These are phyloP conservation scores for Apiospora saccharicola DNA, from an alignment of 2,329 filamentous ascomycete species.

Conservation along the genomic window DNA sequence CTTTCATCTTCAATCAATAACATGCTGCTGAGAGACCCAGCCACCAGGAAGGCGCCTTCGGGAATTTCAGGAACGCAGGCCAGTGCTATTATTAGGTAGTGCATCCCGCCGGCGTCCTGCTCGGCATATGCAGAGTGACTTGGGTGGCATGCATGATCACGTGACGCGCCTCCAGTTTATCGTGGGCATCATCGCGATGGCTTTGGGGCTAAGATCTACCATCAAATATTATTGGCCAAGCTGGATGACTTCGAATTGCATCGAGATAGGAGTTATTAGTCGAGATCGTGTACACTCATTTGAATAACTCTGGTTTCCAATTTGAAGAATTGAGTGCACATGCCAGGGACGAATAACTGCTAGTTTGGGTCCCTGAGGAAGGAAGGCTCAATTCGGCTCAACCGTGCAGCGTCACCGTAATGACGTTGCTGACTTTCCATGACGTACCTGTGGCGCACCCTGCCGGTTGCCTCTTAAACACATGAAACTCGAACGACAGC, in stretches of 20 bases:
- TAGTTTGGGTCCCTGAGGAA: not conserved
- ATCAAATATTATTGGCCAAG: not conserved
- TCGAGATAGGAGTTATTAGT: not conserved
- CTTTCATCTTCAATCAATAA: not conserved
- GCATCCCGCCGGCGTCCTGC: not conserved
- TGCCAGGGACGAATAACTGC: not conserved
- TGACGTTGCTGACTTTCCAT: constrained; percentile 7
- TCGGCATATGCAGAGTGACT: not conserved
- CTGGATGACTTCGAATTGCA: too few species aligned
- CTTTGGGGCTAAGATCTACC: not conserved
- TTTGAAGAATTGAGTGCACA: not conserved
- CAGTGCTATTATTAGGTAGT: not conserved
- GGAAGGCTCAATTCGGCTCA: not conserved
- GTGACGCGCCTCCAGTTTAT: not conserved
- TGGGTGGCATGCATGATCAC: not conserved
- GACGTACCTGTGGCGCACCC: constrained; percentile 15
- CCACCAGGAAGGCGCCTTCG: not conserved
- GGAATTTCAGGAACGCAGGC: not conserved
- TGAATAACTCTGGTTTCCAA: not conserved
- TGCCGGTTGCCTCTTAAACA: not conserved
- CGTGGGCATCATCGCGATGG: not conserved
- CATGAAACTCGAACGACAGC: not conserved
- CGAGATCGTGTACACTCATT: not conserved
- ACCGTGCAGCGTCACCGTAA: constrained; percentile 4
- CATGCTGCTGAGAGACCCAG: not conserved